Evolutionary conservation across 2,329 filamentous ascomycete species (phyloP), one percentile per base, ranked within the genome.

Genomic region (Mariannaea elegans): DNA sequence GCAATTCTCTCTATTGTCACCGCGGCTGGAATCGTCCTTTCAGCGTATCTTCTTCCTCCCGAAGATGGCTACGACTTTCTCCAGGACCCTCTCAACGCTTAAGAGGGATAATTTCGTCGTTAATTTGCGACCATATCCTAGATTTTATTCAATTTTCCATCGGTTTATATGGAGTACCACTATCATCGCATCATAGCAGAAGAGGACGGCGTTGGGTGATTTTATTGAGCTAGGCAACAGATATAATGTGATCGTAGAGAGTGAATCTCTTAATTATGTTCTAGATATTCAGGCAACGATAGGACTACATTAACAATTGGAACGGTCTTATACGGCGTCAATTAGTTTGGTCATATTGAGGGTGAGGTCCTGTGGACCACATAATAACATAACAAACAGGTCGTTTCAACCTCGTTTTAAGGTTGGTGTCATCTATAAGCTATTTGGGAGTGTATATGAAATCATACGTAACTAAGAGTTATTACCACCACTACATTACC

Each of bases 51-150:
- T 19, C 80, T 97, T 41, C 90, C 92, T 1, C 84, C 87, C 0
- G 94, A 97, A 74, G 92, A 91, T 70, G 94, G 92, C 56, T 97
- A 97, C 78, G 92, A 97, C 74, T 85, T 92, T 63, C 72, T 86
- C 61, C 72, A 77, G 12, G 83, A 85, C 24, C 77, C 80, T 3
- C 57, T 78, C 18, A 75, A 92, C 88, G 72, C 87, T 81, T 73
- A 73, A 64, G 39, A 29, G 13, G 12, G 13, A 31, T 10, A 27
- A 14, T n/a, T n/a, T n/a, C n/a, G n/a, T n/a, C n/a, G n/a, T n/a
- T n/a, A n/a, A 29, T 27, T 32, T 45, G 32, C 44, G 21, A 42
- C 19, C 31, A 24, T 13, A 2, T 36, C 18, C 29, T 24, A 31
- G 3, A 14, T 48, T 29, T 36, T 8, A 27, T 27, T 27, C 24